These are phyloP conservation scores for Brettanomyces nanus DNA, from an alignment of 805 yeast genomes.

Conservation along the genomic window DNA sequence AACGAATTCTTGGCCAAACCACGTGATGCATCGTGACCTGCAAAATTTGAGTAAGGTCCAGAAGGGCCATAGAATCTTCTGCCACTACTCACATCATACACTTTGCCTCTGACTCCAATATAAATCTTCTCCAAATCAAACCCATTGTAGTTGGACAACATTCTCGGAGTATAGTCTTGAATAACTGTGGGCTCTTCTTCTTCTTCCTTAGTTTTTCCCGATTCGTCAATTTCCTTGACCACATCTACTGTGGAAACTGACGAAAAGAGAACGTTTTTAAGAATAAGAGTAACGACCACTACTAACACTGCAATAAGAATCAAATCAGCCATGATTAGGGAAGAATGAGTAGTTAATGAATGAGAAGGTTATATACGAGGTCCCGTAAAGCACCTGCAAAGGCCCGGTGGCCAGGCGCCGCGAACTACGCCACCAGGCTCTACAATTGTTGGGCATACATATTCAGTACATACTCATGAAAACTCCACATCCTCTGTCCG, in stretches of 20 bases:
- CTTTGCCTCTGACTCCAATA: slow-evolving; percentile 78
- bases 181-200: slow-evolving; percentile 21
- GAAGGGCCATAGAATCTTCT: slow-evolving; percentile 90
- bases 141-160: slow-evolving; percentile 73
- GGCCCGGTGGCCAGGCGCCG: no score
- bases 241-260: slow-evolving; percentile 14
- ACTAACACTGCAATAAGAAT: slow-evolving; percentile 18
- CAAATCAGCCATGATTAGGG: slow-evolving; percentile 18
- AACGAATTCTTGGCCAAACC: slow-evolving; percentile 87
- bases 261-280: slow-evolving; percentile 18
- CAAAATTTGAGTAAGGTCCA: slow-evolving; percentile 90
- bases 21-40: slow-evolving; percentile 92
- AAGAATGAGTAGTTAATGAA: no score
- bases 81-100: slow-evolving; percentile 75
- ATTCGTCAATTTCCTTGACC: slow-evolving; percentile 20
- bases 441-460: no score
- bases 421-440: no score
- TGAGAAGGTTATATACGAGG: no score
- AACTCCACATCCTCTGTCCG: slow-evolving; percentile 69
- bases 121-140: slow-evolving; percentile 71
- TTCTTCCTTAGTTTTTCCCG: slow-evolving; percentile 7
- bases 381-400: no score
- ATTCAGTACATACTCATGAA: no score
- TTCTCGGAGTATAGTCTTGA: slow-evolving; percentile 60
- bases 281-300: slow-evolving; percentile 13